Percentiles rank a stretch among this genome's conserved stretches.
These are phyloP conservation scores for Phyllosticta citribraziliensis DNA, from an alignment of 2,329 filamentous ascomycete species.

Conservation along the genomic window DNA sequence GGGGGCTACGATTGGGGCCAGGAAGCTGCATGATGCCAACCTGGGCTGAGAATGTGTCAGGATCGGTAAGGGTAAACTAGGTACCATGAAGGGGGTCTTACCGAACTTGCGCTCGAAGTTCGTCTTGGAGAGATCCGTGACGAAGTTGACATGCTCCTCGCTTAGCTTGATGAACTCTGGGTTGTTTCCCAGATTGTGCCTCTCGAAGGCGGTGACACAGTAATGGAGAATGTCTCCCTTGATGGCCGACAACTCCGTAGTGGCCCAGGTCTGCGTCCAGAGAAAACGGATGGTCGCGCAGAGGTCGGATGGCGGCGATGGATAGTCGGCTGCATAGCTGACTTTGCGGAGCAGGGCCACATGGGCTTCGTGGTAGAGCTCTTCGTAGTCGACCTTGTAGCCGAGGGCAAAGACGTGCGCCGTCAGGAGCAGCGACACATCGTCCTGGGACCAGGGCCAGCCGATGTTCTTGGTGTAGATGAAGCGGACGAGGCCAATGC, in stretches of 20 bases:
- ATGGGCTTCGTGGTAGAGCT: conserved; percentile 30
- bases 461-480: conserved; percentile 32
- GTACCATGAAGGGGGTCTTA: conserved; percentile 16
- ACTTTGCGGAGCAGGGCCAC: conserved; percentile 30
- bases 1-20: neutral
- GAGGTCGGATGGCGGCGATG: conserved; percentile 29
- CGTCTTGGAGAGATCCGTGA: conserved; percentile 30
- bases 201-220: conserved; percentile 30
- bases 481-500: conserved; percentile 31
- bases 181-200: conserved; percentile 27
- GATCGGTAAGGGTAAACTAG: neutral
- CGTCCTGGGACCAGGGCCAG: neutral
- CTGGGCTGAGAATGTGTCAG: neutral
- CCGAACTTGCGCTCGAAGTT: conserved; percentile 30
- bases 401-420: conserved; percentile 32
- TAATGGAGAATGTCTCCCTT: conserved; percentile 34
- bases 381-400: conserved; percentile 29
- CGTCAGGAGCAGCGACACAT: conserved; percentile 27
- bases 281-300: conserved; percentile 30
- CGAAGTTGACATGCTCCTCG: conserved; percentile 29
- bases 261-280: conserved; percentile 19
- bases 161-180: conserved; percentile 28
- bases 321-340: conserved; percentile 29
- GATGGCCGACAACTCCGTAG: conserved; percentile 15
- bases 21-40: neutral